Conservation (phyloP, 2,329 filamentous ascomycete species). For the Colletotrichum cuscutae region DNA sequence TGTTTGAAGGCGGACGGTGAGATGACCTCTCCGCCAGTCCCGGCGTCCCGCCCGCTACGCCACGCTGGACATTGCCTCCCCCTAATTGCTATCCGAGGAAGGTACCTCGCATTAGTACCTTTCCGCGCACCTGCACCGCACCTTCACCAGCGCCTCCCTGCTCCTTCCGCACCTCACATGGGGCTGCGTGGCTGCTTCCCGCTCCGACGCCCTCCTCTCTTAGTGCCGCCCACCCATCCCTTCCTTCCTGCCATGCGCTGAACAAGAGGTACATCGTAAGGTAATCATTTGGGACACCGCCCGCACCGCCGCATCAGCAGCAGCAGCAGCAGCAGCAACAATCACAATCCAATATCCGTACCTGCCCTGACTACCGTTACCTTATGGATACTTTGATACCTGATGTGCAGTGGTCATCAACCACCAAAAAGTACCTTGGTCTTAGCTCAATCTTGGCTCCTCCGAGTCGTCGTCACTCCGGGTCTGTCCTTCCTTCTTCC, state of each 20-base stretch:
- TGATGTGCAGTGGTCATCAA: not conserved
- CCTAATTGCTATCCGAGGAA: conserved; percentile 3
- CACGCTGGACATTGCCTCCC: conserved; percentile 11
- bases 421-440: not conserved
- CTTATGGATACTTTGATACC: no score
- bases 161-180: conserved; percentile 4
- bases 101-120: not conserved
- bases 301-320: not conserved
- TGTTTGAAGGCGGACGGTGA: not conserved
- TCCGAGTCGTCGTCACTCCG: not conserved
- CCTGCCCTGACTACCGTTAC: no score
- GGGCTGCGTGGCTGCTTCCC: not conserved
- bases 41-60: conserved; percentile 17
- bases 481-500: not conserved
- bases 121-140: not conserved
- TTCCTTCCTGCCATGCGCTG: conserved; percentile 7
- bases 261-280: not conserved
- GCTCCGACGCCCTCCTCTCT: not conserved
- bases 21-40: conserved; percentile 18
- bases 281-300: not conserved
- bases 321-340: not conserved
- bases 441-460: not conserved
- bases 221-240: not conserved
- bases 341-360: not conserved
- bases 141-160: not conserved